These are phyloP conservation scores for Naganishia cerealis DNA, from an alignment of 1,284 basidiomycete species.

Conservation along the genomic window DNA sequence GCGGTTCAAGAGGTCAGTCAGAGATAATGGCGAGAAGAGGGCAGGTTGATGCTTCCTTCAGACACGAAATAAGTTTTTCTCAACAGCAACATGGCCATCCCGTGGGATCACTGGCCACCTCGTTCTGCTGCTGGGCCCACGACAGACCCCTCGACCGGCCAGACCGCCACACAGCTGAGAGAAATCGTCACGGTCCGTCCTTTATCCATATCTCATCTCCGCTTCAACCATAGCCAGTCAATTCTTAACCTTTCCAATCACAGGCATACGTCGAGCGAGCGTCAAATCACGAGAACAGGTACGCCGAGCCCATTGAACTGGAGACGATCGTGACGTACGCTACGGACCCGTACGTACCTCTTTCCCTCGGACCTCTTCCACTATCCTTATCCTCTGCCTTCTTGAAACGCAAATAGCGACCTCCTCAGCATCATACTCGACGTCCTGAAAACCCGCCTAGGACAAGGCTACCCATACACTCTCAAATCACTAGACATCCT, in stretches of 20 bases:
- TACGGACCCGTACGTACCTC: slow-evolving; percentile 6
- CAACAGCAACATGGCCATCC: slow-evolving; percentile 7
- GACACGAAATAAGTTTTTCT: too few relatives aligned
- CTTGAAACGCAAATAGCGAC: neutral
- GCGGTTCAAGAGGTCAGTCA: neutral
- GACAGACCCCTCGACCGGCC: neutral
- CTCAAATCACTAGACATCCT: slow-evolving; percentile 27
- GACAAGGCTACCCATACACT: slow-evolving; percentile 22
- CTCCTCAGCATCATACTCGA: slow-evolving; percentile 10
- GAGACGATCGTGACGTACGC: slow-evolving; percentile 25
- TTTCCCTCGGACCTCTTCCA: neutral
- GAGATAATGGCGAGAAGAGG: neutral
- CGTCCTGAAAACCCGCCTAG: slow-evolving; percentile 3
- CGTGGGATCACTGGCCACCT: slow-evolving; percentile 20
- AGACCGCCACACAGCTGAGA: neutral
- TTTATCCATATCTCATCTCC: neutral
- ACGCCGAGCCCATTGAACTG: slow-evolving; percentile 24
- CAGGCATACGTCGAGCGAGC: slow-evolving; percentile 18
- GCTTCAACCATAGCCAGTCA: neutral
- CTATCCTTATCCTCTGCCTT: neutral
- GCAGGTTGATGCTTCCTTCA: neutral
- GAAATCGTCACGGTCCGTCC: slow-evolving; percentile 7
- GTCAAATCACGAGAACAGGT: slow-evolving; percentile 12
- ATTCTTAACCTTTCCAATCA: neutral
- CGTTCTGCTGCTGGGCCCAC: neutral